A percentile compares a stretch with the other conserved stretches of the same genome.
These are phyloP conservation scores for Epichloe gansuensis DNA, from an alignment of 2,329 filamentous ascomycete species.

Conservation along the genomic window DNA sequence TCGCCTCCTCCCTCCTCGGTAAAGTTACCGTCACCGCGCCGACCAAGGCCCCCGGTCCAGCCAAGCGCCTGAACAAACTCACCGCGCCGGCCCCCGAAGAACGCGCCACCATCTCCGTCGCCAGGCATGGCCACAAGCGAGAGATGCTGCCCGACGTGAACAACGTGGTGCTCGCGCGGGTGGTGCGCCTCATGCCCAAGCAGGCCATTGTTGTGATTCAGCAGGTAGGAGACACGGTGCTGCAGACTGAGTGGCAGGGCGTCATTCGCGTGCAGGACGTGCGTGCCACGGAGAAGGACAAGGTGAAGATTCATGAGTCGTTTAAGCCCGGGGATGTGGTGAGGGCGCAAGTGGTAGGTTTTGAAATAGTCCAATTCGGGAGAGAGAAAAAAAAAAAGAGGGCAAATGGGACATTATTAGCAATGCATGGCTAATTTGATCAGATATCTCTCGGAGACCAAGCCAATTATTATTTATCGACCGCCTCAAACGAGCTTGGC, in stretches of 20 bases:
- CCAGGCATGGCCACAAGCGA: slow-evolving; percentile 36
- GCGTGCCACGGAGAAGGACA: slow-evolving; percentile 88
- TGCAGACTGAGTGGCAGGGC: slow-evolving; percentile 72
- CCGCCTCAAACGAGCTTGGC: slow-evolving; percentile 79
- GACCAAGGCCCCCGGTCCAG: slow-evolving; percentile 33
- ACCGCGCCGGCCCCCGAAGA: slow-evolving; percentile 29
- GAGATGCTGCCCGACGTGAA: slow-evolving; percentile 73
- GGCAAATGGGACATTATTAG: neutral
- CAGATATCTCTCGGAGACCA: slow-evolving; percentile 86
- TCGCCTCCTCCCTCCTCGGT: slow-evolving; percentile 76
- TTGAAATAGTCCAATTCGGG: neutral
- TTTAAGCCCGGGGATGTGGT: slow-evolving; percentile 92
- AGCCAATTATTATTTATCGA: slow-evolving; percentile 88
- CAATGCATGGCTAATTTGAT: neutral
- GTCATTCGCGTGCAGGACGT: slow-evolving; percentile 84
- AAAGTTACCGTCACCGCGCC: slow-evolving; percentile 44
- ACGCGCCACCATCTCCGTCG: slow-evolving; percentile 43
- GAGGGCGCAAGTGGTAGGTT: slow-evolving; percentile 62
- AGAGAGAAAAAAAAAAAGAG: neutral
- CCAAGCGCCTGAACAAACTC: slow-evolving; percentile 48
- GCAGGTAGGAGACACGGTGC: slow-evolving; percentile 59
- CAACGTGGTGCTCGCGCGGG: slow-evolving; percentile 68
- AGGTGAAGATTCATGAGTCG: slow-evolving; percentile 78
- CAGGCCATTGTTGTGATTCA: slow-evolving; percentile 81
- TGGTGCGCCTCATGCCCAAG: slow-evolving; percentile 72